phyloP scores from a whole-genome alignment of 768 basidiomycete genomes.

The Serendipita vermifera region DNA sequence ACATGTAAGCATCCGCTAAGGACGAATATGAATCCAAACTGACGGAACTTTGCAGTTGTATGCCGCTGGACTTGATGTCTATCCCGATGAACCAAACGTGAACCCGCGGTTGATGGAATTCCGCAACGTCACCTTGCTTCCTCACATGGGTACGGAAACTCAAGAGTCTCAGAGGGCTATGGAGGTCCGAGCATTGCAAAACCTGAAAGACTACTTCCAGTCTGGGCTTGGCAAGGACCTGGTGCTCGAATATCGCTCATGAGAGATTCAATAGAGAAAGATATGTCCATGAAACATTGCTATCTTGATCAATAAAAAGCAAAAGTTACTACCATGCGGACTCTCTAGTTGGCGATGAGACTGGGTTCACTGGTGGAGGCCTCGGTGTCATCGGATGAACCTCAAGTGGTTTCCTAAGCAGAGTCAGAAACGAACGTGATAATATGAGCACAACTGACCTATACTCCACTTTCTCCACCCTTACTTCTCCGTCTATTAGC shows the following conservation, averaged over 20 bases:
- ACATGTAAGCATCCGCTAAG: slow-evolving; percentile 54
- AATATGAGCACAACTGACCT: background rate
- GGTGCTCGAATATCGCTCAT: slow-evolving; percentile 37
- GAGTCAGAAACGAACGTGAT: background rate
- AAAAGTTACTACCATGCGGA: background rate
- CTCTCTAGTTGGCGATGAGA: background rate
- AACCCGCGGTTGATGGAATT: slow-evolving; percentile 70
- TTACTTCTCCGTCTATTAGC: slow-evolving; percentile 82
- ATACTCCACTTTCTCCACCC: slow-evolving; percentile 66
- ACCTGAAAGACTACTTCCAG: slow-evolving; percentile 56
- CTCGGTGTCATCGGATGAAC: slow-evolving; percentile 5
- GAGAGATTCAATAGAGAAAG: background rate
- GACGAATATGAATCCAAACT: too few species aligned
- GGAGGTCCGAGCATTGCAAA: slow-evolving; percentile 74
- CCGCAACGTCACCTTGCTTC: slow-evolving; percentile 71
- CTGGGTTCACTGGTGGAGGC: background rate
- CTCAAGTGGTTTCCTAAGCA: background rate
- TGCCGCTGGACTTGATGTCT: slow-evolving; percentile 76
- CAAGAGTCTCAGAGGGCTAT: slow-evolving; percentile 67
- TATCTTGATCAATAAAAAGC: too few species aligned
- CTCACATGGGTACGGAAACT: slow-evolving; percentile 86
- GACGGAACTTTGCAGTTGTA: slow-evolving; percentile 49
- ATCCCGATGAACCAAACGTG: slow-evolving; percentile 69
- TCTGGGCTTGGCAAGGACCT: slow-evolving; percentile 53
- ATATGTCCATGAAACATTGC: too few species aligned